Base-by-base conservation (phyloP, 2,329 filamentous ascomycete genomes). In the Bipolaris victoriae region DNA sequence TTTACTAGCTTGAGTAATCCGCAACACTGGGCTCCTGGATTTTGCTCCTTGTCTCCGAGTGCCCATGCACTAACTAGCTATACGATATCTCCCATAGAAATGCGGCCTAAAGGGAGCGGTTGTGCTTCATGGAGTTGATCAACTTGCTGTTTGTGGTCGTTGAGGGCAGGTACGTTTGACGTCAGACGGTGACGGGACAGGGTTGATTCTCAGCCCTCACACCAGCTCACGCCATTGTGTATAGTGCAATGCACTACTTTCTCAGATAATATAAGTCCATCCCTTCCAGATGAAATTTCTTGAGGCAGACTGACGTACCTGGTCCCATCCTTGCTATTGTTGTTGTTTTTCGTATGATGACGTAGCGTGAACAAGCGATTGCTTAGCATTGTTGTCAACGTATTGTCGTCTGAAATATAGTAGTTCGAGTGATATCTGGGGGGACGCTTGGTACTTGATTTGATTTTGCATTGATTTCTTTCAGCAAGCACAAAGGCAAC, bases 1-100 rank as follows among this genome's bases (percentile, higher is more conserved):
- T 35, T 56, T 20, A 18, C 48, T 47, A 26, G 26, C 26, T 52
- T 52, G n/a, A 41, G 53, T 29, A 56, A 46, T 41, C 48, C 53
- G 48, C 33, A 43, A 47, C 52, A 35, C 41, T 52, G 53, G 53
- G 52, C 48, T 43, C 37, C 18, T 35, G 10, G 10, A 31, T n/a
- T 26, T 46, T 18, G 15, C 39, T 46, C 44, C 40, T 29, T 52
- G 35, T 20, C 26, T 31, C 16, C 40, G 18, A 20, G 29, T 31
- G 29, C 29, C 3, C 29, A 31, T 31, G 10, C 29, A 31, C 10
- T 13, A 5, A 13, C 29, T 31, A 4, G 29, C 29, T 31, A 31
- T 13, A 13, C 29, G 29, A 31, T 1, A 10, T 31, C 10, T 13
- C 10, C 3, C 29, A 9, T 31, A 31, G 29, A 31, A 13, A 31